phyloP scores from a whole-genome alignment of 1,284 basidiomycete species.

The Papiliotrema fonsecae region DNA sequence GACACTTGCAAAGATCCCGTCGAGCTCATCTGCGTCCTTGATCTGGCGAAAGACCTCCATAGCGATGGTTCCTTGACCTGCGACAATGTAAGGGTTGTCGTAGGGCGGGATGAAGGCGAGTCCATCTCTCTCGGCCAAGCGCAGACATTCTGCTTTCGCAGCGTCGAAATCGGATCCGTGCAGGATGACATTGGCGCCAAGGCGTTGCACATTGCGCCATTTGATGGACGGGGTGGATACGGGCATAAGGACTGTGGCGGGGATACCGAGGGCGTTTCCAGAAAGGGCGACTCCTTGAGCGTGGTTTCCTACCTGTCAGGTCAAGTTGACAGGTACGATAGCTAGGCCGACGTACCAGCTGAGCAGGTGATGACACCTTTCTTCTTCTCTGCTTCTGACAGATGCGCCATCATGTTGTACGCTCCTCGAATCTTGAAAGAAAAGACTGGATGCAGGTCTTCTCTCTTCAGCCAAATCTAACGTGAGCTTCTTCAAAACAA shows the following conservation, averaged over 20 bases:
- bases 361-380: conserved; percentile 98
- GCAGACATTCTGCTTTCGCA: conserved; percentile 89
- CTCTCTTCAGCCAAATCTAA: conserved; percentile 86
- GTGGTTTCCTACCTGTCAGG: conserved; percentile 73
- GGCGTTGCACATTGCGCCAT: conserved; percentile 82
- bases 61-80: conserved; percentile 92
- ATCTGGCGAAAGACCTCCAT: conserved; percentile 90
- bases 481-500: conserved; percentile 10
- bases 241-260: conserved; percentile 98
- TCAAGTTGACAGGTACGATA: background rate
- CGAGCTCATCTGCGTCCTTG: conserved; percentile 66
- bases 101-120: conserved; percentile 94
- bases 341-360: conserved; percentile 66
- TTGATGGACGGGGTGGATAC: conserved; percentile 93
- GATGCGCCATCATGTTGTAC: conserved; percentile 96
- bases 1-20: conserved; percentile 81
- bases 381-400: conserved; percentile 84
- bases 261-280: conserved; percentile 76
- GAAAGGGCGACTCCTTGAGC: conserved; percentile 97
- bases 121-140: conserved; percentile 70
- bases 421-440: conserved; percentile 98
- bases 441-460: conserved; percentile 97
- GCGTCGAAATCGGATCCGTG: conserved; percentile 93
- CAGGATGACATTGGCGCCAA: conserved; percentile 91
- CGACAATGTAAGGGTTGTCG: conserved; percentile 94